These are phyloP conservation scores for Penicillium palitans DNA, from an alignment of 2,329 filamentous ascomycete species.

Conservation along the genomic window DNA sequence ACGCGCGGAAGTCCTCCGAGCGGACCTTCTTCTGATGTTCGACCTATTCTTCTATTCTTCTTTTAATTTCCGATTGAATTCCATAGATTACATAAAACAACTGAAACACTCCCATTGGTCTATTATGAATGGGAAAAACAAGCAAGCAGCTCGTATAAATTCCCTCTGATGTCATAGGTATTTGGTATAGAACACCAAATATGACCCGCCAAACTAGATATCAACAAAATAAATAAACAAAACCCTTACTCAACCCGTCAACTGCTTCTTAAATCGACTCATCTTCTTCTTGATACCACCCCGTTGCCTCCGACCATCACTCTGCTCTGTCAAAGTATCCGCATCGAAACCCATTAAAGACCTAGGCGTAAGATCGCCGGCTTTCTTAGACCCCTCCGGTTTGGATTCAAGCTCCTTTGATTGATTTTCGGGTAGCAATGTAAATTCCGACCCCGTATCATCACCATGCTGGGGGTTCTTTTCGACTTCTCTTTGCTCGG, in stretches of 20 bases:
- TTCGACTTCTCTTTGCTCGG: too few relatives aligned
- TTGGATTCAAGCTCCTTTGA: background rate
- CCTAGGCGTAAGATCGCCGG: background rate
- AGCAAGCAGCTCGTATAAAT: background rate
- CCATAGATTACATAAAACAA: too few relatives aligned
- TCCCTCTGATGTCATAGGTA: background rate
- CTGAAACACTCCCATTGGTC: background rate
- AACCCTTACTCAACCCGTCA: background rate
- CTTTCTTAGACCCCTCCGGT: background rate
- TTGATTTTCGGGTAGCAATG: too few relatives aligned
- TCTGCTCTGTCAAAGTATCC: background rate
- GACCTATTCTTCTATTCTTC: background rate
- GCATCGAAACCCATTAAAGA: background rate
- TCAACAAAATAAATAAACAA: background rate
- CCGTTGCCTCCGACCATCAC: background rate
- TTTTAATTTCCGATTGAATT: background rate
- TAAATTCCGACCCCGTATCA: too few relatives aligned
- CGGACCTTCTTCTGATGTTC: constrained; percentile 29
- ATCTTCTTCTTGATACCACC: background rate
- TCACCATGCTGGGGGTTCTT: too few relatives aligned
- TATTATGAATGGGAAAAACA: background rate
- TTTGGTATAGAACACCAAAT: background rate
- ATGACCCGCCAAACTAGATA: background rate
- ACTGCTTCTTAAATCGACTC: background rate
- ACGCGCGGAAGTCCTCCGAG: background rate